Percentiles rank a stretch among this genome's conserved stretches.
These are phyloP conservation scores for Epichloe amarillans DNA, from an alignment of 2,329 filamentous ascomycete species.

Conservation along the genomic window DNA sequence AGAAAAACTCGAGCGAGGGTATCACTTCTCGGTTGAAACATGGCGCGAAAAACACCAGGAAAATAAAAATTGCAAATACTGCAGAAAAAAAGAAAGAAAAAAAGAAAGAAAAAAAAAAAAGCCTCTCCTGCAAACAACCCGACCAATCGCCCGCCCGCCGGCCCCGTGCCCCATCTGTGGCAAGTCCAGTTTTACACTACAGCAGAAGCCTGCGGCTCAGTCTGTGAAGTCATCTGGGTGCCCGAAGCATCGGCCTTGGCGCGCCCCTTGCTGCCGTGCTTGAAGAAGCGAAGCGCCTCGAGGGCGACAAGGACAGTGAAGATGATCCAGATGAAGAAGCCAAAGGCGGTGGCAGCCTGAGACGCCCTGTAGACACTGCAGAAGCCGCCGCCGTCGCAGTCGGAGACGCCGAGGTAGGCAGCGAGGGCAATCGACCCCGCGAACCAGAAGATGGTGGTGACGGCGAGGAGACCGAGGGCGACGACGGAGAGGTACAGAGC, in stretches of 20 bases:
- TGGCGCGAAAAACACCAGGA: no score
- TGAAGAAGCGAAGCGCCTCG: conserved; percentile 30
- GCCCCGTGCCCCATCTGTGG: background rate
- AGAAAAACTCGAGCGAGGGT: background rate
- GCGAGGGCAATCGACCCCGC: conserved; percentile 70
- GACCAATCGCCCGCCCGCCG: background rate
- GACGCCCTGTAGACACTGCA: conserved; percentile 37
- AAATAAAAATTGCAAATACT: background rate
- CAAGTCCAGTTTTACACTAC: background rate
- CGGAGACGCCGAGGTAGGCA: conserved; percentile 43
- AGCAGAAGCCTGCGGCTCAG: conserved; percentile 3
- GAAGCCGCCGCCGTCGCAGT: conserved; percentile 35
- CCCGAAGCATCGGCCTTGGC: conserved; percentile 16
- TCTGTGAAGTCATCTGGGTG: conserved; percentile 7
- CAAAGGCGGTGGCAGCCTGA: conserved; percentile 53
- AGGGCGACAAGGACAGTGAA: conserved; percentile 34
- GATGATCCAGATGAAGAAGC: conserved; percentile 47
- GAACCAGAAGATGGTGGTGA: conserved; percentile 86
- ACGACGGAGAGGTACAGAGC: conserved; percentile 49
- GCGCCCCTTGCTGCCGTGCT: conserved; percentile 10
- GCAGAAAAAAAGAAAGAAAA: no score
- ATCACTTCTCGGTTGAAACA: background rate
- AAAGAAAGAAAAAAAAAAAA: no score
- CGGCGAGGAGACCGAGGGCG: conserved; percentile 51
- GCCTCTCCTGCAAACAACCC: background rate